These are phyloP conservation scores for Salix udensis DNA, from an alignment of 345 rosid species.

Conservation along the genomic window DNA sequence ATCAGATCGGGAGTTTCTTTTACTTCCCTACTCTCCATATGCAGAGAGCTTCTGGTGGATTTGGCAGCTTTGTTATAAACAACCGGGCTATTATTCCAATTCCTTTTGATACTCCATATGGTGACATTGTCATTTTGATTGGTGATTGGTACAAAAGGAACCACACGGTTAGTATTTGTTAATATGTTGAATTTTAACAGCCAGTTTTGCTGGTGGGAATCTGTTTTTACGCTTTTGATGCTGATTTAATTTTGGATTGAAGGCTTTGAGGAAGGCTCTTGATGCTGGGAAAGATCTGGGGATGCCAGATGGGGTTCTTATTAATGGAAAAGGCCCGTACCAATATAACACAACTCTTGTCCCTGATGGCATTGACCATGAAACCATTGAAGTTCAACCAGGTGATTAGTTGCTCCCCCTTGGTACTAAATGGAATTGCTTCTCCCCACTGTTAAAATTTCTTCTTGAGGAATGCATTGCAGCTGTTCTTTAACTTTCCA, in stretches of 20 bases:
- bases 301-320: slow-evolving; percentile 95
- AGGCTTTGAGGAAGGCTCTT: slow-evolving; percentile 91
- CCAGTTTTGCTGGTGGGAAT: not conserved
- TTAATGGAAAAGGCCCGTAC: slow-evolving; percentile 97
- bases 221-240: not conserved
- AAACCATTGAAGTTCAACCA: slow-evolving; percentile 79
- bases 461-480: not conserved
- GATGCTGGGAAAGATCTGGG: slow-evolving; percentile 90
- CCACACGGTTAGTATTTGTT: slow-evolving; percentile 68
- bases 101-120: slow-evolving; percentile 78
- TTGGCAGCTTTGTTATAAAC: slow-evolving; percentile 75
- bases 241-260: slow-evolving; percentile 15
- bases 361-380: slow-evolving; percentile 65
- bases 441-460: not conserved
- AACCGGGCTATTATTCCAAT: slow-evolving; percentile 71
- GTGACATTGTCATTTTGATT: slow-evolving; percentile 67
- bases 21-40: slow-evolving; percentile 96
- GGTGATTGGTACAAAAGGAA: slow-evolving; percentile 97
- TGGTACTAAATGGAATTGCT: not conserved
- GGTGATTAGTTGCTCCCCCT: slow-evolving; percentile 44
- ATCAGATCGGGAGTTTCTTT: slow-evolving; percentile 96
- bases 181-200: not conserved
- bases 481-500: not conserved
- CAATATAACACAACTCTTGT: slow-evolving; percentile 82
- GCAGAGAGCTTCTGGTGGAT: slow-evolving; percentile 96